These are phyloP conservation scores for Lyophyllum atratum DNA, from an alignment of 768 basidiomycete genomes.

Conservation along the genomic window DNA sequence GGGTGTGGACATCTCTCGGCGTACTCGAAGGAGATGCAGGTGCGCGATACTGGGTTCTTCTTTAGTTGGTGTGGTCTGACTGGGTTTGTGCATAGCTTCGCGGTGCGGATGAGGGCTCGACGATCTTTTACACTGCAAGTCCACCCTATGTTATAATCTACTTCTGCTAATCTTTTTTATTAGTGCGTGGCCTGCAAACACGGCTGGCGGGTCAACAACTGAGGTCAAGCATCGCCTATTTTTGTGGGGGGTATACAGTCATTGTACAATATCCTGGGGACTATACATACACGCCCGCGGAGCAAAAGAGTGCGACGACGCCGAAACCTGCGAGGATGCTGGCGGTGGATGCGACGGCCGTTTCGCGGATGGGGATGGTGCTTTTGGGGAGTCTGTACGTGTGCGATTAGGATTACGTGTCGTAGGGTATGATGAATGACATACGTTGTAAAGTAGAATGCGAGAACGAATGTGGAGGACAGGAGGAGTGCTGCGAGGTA, in stretches of 20 bases:
- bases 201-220: constrained; percentile 85
- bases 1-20: constrained; percentile 83
- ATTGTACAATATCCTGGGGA: constrained; percentile 1
- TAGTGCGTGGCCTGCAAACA: constrained; percentile 79
- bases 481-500: constrained; percentile 76
- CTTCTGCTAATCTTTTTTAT: constrained; percentile 15
- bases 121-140: constrained; percentile 90
- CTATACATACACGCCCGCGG: constrained; percentile 82
- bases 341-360: constrained; percentile 68
- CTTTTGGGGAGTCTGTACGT: constrained; percentile 72
- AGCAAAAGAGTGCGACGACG: constrained; percentile 87
- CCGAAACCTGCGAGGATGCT: constrained; percentile 87
- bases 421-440: constrained; percentile 26
- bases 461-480: constrained; percentile 74
- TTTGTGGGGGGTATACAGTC: constrained; percentile 8
- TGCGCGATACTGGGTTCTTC: constrained; percentile 29
- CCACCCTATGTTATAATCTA: not conserved
- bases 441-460: constrained; percentile 90
- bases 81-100: constrained; percentile 52
- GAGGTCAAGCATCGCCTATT: not conserved
- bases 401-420: constrained; percentile 5
- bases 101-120: constrained; percentile 93
- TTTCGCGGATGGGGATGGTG: constrained; percentile 62
- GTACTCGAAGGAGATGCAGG: constrained; percentile 89
- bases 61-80: not conserved